Base-by-base conservation (phyloP, 83 land plant species). In the Thuja plicata region DNA sequence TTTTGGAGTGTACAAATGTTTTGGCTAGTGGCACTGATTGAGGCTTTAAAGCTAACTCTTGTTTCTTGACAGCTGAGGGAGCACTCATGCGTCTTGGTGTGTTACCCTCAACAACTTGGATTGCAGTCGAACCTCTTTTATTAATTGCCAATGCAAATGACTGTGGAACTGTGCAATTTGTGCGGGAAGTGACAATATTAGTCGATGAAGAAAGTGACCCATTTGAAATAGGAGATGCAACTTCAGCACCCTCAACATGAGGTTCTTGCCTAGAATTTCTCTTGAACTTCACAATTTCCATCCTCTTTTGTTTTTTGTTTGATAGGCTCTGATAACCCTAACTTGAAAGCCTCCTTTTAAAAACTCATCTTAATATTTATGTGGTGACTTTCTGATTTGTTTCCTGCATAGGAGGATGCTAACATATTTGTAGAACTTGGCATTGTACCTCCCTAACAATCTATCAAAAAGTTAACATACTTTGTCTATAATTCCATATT, bases 81-180 rank as follows among this genome's bases (percentile, higher is more conserved):
- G 71, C 76, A 62, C 35, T 66, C 40, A 16, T 66, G 71, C 76
- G 46, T 37, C 76, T 62, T 8, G 88, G 40, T 38, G 30, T 52
- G 34, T 87, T 62, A 62, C 88, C 76, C 21, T 87, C 88, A 62
- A 15, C n/a, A 87, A 12, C 21, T 66, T 37, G 74, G 43, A 38
- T 43, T 37, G 46, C 76, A 38, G 71, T 21, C 0, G 48, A 87
- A 37, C 76, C 71, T 87, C 88, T 40, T 38, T 57, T 60, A 87
- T 87, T 62, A 34, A 48, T 87, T 62, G 76, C 88, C 45, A 66
- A 40, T 6, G 88, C 13, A 87, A 66, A 87, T 32, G 71, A 77
- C 76, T 60, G 88, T 11, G 88, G 88, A 87, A 66, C 88, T 24
- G 86, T 84, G 60, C 45, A 84, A 30, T 50, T 84, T n/a, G 86